phyloP scores from a whole-genome alignment of 2,329 filamentous ascomycete genomes.

The Exserohilum rostratum region DNA sequence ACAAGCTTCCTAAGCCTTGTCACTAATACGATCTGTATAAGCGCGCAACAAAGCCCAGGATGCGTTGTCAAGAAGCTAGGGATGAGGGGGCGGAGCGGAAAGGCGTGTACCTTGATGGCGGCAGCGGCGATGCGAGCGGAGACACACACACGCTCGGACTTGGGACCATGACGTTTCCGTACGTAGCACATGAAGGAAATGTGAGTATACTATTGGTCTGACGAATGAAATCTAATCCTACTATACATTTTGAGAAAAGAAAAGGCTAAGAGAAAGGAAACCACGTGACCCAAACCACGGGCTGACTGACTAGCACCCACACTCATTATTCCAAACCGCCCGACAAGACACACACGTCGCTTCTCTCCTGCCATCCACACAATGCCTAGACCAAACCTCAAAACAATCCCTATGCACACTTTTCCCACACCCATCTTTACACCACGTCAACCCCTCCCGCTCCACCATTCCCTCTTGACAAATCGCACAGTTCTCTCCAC shows the following conservation, averaged over 20 bases:
- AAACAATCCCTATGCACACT: constrained; percentile 24
- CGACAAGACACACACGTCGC: neutral
- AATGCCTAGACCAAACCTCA: constrained; percentile 13
- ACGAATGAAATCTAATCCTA: no score
- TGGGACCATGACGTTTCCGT: neutral
- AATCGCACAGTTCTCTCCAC: constrained; percentile 9
- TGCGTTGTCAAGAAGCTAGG: neutral
- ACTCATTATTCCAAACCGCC: neutral
- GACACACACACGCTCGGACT: no score
- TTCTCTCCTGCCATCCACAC: neutral
- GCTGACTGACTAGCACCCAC: neutral
- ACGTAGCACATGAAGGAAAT: no score
- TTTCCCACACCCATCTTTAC: constrained; percentile 21
- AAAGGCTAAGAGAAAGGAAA: neutral
- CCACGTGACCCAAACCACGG: neutral
- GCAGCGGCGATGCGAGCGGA: no score
- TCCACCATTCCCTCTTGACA: constrained; percentile 3
- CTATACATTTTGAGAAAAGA: neutral
- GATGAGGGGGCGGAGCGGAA: neutral
- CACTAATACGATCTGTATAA: neutral
- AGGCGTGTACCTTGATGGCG: neutral
- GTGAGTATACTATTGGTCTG: no score
- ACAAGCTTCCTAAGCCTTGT: neutral
- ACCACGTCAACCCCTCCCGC: constrained; percentile 14
- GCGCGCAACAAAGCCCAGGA: neutral